Evolutionary conservation across 2,329 filamentous ascomycete genomes (phyloP).

Genomic region (Neobulgaria alba): DNA sequence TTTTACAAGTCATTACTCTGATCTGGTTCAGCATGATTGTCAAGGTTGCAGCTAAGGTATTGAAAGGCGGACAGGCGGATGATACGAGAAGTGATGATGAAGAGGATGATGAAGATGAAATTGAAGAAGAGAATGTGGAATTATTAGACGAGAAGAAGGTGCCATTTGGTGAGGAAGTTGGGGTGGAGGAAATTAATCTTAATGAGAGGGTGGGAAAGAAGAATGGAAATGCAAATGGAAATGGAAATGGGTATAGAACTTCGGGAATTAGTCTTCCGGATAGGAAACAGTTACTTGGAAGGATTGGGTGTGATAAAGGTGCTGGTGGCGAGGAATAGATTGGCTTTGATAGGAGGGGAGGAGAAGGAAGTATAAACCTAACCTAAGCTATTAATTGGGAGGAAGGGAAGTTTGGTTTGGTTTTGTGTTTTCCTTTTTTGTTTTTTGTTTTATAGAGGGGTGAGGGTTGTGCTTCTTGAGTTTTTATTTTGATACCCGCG

Average conservation of each 20-base stretch:
- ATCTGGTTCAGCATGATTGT: constrained; percentile 89
- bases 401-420: no score
- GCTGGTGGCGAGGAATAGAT: no score
- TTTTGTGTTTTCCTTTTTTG: no score
- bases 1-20: constrained; percentile 71
- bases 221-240: constrained; percentile 23
- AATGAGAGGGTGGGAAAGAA: constrained; percentile 33
- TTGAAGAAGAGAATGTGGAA: constrained; percentile 31
- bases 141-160: constrained; percentile 9
- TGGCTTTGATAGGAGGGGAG: no score
- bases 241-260: constrained; percentile 26
- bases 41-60: constrained; percentile 69
- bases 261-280: constrained; percentile 27
- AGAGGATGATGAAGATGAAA: constrained; percentile 55
- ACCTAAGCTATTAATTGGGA: no score
- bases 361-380: no score
- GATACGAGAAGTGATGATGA: constrained; percentile 86
- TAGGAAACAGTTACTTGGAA: constrained; percentile 28
- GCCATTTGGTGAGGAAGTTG: constrained; percentile 67
- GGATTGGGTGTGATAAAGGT: constrained; percentile 30
- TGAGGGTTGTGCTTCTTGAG: no score
- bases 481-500: no score
- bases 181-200: constrained; percentile 62
- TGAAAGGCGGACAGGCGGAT: constrained; percentile 69
- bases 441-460: no score